Evolutionary conservation across 805 yeast genomes (phyloP), one percentile per base, ranked within the genome.

Genomic region (Kurtzmaniella fragi): DNA sequence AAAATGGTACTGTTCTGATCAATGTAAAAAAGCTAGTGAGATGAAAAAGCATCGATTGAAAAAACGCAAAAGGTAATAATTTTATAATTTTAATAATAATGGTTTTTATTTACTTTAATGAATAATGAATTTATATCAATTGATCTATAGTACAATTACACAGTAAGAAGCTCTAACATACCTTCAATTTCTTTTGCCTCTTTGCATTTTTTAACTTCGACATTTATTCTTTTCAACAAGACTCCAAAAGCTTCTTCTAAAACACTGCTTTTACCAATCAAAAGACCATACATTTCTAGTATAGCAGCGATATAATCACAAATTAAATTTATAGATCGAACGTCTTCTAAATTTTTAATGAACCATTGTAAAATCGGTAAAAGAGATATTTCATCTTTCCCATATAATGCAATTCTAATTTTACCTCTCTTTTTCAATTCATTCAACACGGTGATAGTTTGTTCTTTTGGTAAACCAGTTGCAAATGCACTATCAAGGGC

Each of bases 161-260:
- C 75, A 37, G 89, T 82, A 52, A 91, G 70, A 49, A 93, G 62
- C 61, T 88, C 95, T 51, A 93, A 68, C 97, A 93, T 93, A 39
- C 99, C 99, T 52, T 84, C 88, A 32, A 93, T 79, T 57, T 80
- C 82, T 58, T 83, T 84, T 5, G 97, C 95, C 56, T 90, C 96
- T 56, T 78, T 78, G 32, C 96, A 85, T 54, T 84, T 81, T 41
- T 73, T 75, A 17, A 89, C 77, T 62, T 91, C 97, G 27, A 64
- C 56, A 41, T 73, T 75, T 20, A 91, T 71, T 51, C 77, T 78
- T 54, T 74, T 75, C 49, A 73, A 70, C 45, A 93, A 65, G 41
- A 76, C 74, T 36, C 70, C 63, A 34, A 89, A 63, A 38, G 87
- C 69, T 50, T 84, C 93, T 48, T 84, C 89, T 46, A 93, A 66